Evolutionary conservation across 1,139 yeast species (phyloP).

Genomic region (Keqinozyma sinolaborantium): DNA sequence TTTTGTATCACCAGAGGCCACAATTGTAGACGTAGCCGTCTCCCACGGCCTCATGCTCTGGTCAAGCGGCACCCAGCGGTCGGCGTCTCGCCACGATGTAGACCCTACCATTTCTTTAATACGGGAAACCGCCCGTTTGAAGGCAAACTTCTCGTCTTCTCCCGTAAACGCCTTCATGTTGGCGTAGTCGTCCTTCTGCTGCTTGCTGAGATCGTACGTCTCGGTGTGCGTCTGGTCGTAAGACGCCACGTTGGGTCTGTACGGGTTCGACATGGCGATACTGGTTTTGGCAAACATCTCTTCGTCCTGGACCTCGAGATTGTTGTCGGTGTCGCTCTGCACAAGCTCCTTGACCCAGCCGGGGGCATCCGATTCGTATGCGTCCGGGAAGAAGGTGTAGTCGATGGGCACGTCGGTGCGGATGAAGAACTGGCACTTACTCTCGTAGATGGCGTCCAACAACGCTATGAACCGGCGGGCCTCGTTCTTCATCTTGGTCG

Average conservation of each 20-base stretch:
- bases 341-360: constrained; percentile 12
- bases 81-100: constrained; percentile 43
- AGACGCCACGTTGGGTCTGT: constrained; percentile 65
- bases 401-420: constrained; percentile 49
- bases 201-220: constrained; percentile 19
- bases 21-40: constrained; percentile 1
- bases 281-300: constrained; percentile 68
- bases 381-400: constrained; percentile 57
- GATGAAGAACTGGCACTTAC: constrained; percentile 56
- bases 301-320: constrained; percentile 53
- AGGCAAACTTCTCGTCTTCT: constrained; percentile 76
- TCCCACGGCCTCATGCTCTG: constrained; percentile 63
- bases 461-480: constrained; percentile 66
- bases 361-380: constrained; percentile 16
- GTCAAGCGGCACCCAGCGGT: constrained; percentile 56
- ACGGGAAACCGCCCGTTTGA: constrained; percentile 66
- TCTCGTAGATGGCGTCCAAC: constrained; percentile 66
- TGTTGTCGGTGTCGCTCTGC: constrained; percentile 14
- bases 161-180: constrained; percentile 64
- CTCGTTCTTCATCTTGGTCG: constrained; percentile 58
- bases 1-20: background rate
- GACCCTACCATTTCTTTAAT: constrained; percentile 66
- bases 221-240: constrained; percentile 46
- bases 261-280: constrained; percentile 59
- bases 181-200: constrained; percentile 31